Base-by-base conservation (phyloP, 1,284 basidiomycete species). In the Tilletia walkeri region DNA sequence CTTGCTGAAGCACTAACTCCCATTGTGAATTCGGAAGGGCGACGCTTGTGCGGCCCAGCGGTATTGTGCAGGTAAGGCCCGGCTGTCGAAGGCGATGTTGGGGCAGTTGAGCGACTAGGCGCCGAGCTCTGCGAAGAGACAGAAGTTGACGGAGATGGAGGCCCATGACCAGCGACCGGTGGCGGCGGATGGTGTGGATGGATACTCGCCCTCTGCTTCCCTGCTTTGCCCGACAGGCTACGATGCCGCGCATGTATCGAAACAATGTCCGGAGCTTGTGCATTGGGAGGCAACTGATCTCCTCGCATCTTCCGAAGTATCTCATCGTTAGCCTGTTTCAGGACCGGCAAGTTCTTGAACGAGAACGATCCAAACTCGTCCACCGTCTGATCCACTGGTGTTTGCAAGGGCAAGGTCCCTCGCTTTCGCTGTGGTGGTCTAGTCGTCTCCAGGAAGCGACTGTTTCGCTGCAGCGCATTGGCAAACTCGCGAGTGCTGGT, bases 251-350 rank as follows among this genome's bases (percentile, higher is more conserved):
- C 66, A 48, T 83, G 80, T 59, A 75, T 72, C 30, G 70, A 66
- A 65, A 70, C 53, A 41, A 73, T 75, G 67, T 76, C 75, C 12
- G 75, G 70, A 47, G 75, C 74, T 69, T 83, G 71, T 69, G 76
- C 66, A 68, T 78, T 66, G 68, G 78, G 72, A 38, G 75, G 67
- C 72, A 74, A 63, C 50, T 85, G 85, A 69, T 87, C 87, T 45
- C 82, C 82, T 10, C 85, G 83, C 83, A 99, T 88, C 85, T 96
- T 95, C 70, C 93, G 90, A 79, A 99, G 96, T 76, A 99, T 91
- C 83, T 99, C 95, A 84, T 99, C 96, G 84, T 99, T 99, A 30
- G 94, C 94, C 84, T 98, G 94, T 86, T 99, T 99, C 82, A 99
- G 86, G 10, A 98, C 90, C 0, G 94, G 94, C 65, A 98, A 84